Percentiles rank a stretch among this genome's conserved stretches.
Conservation (phyloP, 345 rosid species). For the Turnera subulata region DNA sequence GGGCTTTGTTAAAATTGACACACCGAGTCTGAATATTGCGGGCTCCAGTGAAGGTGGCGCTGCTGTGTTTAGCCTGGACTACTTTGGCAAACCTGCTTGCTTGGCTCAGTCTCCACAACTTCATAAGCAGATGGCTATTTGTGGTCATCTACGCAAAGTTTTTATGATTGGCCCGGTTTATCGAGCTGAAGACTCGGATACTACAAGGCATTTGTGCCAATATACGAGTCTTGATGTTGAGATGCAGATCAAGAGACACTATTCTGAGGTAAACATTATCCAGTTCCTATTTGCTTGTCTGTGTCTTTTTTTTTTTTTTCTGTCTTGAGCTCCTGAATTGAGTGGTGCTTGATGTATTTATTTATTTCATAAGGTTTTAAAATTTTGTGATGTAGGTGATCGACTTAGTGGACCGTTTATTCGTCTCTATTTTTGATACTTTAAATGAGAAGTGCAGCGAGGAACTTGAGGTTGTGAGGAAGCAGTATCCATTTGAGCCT, state of each 20-base stretch:
- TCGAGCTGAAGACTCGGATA: constrained; percentile 87
- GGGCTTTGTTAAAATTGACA: constrained; percentile 72
- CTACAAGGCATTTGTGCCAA: constrained; percentile 87
- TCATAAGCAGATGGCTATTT: constrained; percentile 87
- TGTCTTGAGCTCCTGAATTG: no score
- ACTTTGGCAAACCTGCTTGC: constrained; percentile 87
- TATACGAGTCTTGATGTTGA: constrained; percentile 87
- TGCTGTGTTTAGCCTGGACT: constrained; percentile 84
- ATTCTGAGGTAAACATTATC: constrained; percentile 65
- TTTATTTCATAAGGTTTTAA: no score
- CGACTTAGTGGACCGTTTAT: constrained; percentile 64
- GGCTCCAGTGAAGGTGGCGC: constrained; percentile 98
- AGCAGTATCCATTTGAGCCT: constrained; percentile 78
- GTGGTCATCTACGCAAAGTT: constrained; percentile 70
- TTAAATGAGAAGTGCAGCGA: constrained; percentile 59
- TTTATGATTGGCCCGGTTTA: constrained; percentile 85
- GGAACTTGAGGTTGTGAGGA: constrained; percentile 70
- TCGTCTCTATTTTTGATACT: constrained; percentile 60
- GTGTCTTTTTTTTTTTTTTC: no score
- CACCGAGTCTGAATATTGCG: constrained; percentile 78
- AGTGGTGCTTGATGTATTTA: no score
- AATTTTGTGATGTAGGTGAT: no score
- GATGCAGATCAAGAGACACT: constrained; percentile 75
- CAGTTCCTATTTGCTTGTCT: background rate
- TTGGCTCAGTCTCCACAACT: constrained; percentile 95